These are phyloP conservation scores for Cyclotella kingstonii DNA, from an alignment of 108 stramenopile species.

Conservation along the genomic window DNA sequence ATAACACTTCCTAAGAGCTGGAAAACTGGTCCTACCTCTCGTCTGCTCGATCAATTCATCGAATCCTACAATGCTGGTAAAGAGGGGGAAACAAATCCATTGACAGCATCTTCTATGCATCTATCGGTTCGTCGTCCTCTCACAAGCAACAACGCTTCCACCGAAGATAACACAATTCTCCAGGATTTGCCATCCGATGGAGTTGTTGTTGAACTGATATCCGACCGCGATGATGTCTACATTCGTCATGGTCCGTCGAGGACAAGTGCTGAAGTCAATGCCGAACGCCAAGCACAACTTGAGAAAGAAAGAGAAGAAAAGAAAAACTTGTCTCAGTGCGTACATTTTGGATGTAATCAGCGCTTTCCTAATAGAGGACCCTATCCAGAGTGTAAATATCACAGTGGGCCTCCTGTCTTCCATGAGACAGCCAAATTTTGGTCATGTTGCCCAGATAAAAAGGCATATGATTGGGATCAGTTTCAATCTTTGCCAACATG, in stretches of 20 bases:
- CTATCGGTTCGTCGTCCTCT: conserved; percentile 45
- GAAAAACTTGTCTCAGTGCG: conserved; percentile 61
- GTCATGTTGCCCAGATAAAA: conserved; percentile 92
- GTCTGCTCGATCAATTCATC: conserved; percentile 73
- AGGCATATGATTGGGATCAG: conserved; percentile 84
- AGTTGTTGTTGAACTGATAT: conserved; percentile 59
- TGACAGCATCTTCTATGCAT: conserved; percentile 53
- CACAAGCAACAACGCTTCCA: neutral
- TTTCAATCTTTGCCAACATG: conserved; percentile 86
- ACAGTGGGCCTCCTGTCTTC: conserved; percentile 92
- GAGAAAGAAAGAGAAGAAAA: conserved; percentile 44
- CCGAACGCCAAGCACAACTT: conserved; percentile 36
- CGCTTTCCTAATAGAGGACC: conserved; percentile 77
- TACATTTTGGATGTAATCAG: conserved; percentile 88
- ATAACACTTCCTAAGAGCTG: conserved; percentile 89
- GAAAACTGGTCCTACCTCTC: conserved; percentile 78
- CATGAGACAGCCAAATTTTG: conserved; percentile 98
- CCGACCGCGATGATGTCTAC: conserved; percentile 78
- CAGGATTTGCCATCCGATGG: conserved; percentile 70
- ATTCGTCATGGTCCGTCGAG: conserved; percentile 63
- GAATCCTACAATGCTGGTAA: conserved; percentile 82
- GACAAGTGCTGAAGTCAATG: conserved; percentile 51
- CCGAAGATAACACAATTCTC: conserved; percentile 5
- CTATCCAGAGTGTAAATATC: conserved; percentile 82
- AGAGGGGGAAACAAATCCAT: conserved; percentile 47